These are phyloP conservation scores for Syncephalis fuscata DNA, from an alignment of 371 early-diverging fungal genomes.

Conservation along the genomic window DNA sequence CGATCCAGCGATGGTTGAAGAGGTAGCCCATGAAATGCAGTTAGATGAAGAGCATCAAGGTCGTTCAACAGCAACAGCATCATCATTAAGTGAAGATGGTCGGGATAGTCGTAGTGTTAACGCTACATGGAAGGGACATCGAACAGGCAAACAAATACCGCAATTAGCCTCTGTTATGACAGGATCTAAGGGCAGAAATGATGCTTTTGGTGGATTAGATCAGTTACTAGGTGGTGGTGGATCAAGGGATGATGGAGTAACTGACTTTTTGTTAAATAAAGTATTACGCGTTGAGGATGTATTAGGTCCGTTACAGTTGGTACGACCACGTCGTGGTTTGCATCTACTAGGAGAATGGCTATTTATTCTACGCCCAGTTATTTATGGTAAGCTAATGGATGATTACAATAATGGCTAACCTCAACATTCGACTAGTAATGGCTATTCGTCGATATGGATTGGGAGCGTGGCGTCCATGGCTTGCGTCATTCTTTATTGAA, in stretches of 20 bases:
- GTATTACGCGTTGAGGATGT: slow-evolving; percentile 14
- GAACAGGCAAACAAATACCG: slow-evolving; percentile 21
- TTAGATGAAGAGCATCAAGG: no score
- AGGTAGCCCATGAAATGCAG: background rate
- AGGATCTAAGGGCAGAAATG: slow-evolving; percentile 16
- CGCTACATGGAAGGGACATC: slow-evolving; percentile 29
- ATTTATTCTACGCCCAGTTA: slow-evolving; percentile 68
- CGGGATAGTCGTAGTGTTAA: no score
- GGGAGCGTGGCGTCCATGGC: slow-evolving; percentile 75
- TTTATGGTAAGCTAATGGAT: slow-evolving; percentile 35
- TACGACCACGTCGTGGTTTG: slow-evolving; percentile 30
- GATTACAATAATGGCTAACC: background rate
- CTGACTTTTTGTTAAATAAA: background rate
- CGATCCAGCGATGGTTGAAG: slow-evolving; percentile 29
- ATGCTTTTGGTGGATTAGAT: slow-evolving; percentile 1
- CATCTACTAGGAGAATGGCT: slow-evolving; percentile 56
- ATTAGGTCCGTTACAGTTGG: slow-evolving; percentile 45
- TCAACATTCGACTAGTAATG: slow-evolving; percentile 24
- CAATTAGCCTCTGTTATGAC: slow-evolving; percentile 24
- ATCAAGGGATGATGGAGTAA: background rate
- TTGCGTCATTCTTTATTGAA: slow-evolving; percentile 61
- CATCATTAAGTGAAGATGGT: slow-evolving; percentile 8
- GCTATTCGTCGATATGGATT: slow-evolving; percentile 54
- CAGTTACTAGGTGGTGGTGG: no score
- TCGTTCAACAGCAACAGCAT: background rate